Percentiles rank a stretch among this genome's conserved stretches.
Evolutionary conservation across 495 filamentous ascomycete genomes (phyloP).

Genomic region (Penicillium lividum): DNA sequence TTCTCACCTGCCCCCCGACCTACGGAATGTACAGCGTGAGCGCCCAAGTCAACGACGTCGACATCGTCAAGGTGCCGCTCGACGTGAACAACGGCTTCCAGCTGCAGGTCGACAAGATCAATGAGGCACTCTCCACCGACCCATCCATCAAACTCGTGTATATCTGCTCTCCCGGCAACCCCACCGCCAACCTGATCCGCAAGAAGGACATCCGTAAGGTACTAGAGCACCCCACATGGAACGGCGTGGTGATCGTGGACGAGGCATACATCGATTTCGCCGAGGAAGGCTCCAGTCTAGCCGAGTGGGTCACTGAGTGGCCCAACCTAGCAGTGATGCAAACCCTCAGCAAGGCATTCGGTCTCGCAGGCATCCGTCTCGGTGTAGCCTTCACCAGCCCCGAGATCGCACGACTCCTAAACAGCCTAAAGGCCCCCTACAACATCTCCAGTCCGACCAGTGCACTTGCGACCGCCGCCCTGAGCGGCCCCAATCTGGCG

Average conservation of each 20-base stretch:
- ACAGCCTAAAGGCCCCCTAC: slow-evolving; percentile 93
- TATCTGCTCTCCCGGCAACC: slow-evolving; percentile 92
- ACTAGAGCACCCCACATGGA: slow-evolving; percentile 89
- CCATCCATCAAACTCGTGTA: slow-evolving; percentile 82
- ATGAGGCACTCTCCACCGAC: slow-evolving; percentile 60
- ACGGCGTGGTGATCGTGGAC: slow-evolving; percentile 89
- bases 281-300: slow-evolving; percentile 72
- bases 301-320: slow-evolving; percentile 91
- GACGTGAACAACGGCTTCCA: slow-evolving; percentile 60
- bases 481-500: slow-evolving; percentile 62
- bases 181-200: slow-evolving; percentile 74
- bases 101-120: slow-evolving; percentile 70
- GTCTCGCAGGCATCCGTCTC: slow-evolving; percentile 88
- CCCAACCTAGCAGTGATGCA: slow-evolving; percentile 99
- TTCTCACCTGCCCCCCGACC: slow-evolving; percentile 92
- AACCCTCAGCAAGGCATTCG: slow-evolving; percentile 94
- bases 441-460: slow-evolving; percentile 86
- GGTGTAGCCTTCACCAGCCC: slow-evolving; percentile 69
- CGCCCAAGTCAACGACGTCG: slow-evolving; percentile 88
- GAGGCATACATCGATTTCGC: slow-evolving; percentile 98
- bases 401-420: slow-evolving; percentile 71
- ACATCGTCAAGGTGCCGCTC: slow-evolving; percentile 82
- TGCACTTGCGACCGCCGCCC: slow-evolving; percentile 72
- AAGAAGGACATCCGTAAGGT: slow-evolving; percentile 75
- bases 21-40: slow-evolving; percentile 98